These are phyloP conservation scores for Tolypocladium amazonense DNA, from an alignment of 2,329 filamentous ascomycete species.

Conservation along the genomic window DNA sequence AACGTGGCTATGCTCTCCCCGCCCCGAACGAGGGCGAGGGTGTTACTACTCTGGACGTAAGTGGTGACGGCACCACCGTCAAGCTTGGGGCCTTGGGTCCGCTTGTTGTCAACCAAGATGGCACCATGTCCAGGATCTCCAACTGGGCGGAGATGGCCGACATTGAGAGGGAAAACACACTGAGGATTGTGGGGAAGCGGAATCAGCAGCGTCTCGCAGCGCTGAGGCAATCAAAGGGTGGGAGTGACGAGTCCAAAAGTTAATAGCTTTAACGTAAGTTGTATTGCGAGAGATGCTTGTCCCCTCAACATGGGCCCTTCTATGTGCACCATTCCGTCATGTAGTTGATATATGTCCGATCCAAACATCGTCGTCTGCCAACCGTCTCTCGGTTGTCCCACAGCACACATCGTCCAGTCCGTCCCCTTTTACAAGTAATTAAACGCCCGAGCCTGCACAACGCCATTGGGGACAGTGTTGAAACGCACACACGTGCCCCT, in stretches of 20 bases:
- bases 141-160: slow-evolving; percentile 67
- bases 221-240: slow-evolving; percentile 20
- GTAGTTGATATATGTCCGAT: neutral
- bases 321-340: slow-evolving; percentile 2
- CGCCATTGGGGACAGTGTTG: neutral
- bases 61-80: slow-evolving; percentile 25
- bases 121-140: slow-evolving; percentile 56
- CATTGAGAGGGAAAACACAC: slow-evolving; percentile 54
- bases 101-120: slow-evolving; percentile 63
- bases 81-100: slow-evolving; percentile 61
- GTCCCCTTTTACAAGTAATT: neutral
- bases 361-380: slow-evolving; percentile 5
- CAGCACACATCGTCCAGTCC: slow-evolving; percentile 2
- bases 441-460: slow-evolving; percentile 4
- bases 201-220: slow-evolving; percentile 52
- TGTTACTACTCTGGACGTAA: slow-evolving; percentile 20
- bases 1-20: slow-evolving; percentile 12
- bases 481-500: neutral
- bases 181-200: slow-evolving; percentile 56
- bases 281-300: neutral
- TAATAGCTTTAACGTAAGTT: neutral
- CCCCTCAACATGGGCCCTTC: neutral
- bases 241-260: neutral
- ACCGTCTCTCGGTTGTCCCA: slow-evolving; percentile 8
- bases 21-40: slow-evolving; percentile 12